These are phyloP conservation scores for Ustilago tritici DNA, from an alignment of 1,284 basidiomycete genomes.

Conservation along the genomic window DNA sequence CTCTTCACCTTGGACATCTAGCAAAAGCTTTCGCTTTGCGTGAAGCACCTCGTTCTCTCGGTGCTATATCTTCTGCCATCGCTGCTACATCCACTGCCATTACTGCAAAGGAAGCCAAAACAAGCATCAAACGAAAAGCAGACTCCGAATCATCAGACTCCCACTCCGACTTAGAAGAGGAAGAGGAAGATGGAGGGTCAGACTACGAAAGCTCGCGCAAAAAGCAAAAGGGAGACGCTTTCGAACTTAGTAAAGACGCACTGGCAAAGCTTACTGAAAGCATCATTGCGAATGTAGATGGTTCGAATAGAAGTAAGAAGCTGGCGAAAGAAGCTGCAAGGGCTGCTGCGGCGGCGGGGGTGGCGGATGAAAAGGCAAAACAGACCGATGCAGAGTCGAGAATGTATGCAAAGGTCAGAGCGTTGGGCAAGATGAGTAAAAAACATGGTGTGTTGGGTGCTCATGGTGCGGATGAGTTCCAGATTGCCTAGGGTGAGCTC, in stretches of 20 bases:
- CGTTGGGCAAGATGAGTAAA: constrained; percentile 84
- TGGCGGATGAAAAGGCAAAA: constrained; percentile 24
- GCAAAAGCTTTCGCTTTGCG: constrained; percentile 96
- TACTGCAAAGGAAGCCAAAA: constrained; percentile 12
- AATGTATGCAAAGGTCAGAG: constrained; percentile 88
- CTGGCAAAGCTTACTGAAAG: constrained; percentile 23
- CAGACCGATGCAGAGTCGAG: constrained; percentile 78
- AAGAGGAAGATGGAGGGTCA: constrained; percentile 31
- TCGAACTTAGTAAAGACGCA: constrained; percentile 26
- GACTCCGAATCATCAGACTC: constrained; percentile 3
- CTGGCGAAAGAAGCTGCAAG: constrained; percentile 16
- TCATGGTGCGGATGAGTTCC: constrained; percentile 73
- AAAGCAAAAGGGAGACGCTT: constrained; percentile 20
- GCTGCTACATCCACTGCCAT: constrained; percentile 18
- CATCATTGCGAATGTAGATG: constrained; percentile 72
- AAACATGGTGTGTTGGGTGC: constrained; percentile 83
- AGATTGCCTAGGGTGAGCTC: constrained; percentile 43
- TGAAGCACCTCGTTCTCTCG: constrained; percentile 84
- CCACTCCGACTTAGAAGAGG: constrained; percentile 14
- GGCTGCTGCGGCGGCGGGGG: constrained; percentile 17
- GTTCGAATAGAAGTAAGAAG: constrained; percentile 64
- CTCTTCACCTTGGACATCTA: constrained; percentile 93
- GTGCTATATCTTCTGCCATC: constrained; percentile 29
- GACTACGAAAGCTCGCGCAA: constrained; percentile 35
- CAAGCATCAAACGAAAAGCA: constrained; percentile 4